Base-by-base conservation (phyloP, 495 filamentous ascomycete species). In the Aspergillus nanangensis region DNA sequence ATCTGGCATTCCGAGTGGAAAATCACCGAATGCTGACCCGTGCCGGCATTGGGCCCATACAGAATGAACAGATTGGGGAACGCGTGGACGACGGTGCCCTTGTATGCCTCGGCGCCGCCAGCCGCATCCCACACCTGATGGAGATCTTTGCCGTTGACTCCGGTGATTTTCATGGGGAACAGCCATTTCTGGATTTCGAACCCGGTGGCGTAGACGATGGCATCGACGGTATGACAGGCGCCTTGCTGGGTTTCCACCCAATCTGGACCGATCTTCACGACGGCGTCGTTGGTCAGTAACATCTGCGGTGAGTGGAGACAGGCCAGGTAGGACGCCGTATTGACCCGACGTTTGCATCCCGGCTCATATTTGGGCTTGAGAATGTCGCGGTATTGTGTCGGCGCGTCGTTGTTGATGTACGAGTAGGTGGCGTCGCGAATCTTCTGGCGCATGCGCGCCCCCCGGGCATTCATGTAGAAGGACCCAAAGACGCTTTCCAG, bases 51-150 rank as follows among this genome's bases (percentile, higher is more conserved):
- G 0, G 80, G 80, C 0, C 80, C 80, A 51, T 78, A 75, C 2
- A 81, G 64, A 5, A 79, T 69, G 60, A 81, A 82, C 52, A 81
- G 72, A 46, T 82, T 83, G 0, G 80, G 80, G 45, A 82, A 83
- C 0, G 65, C 72, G 41, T 75, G 66, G 45, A 83, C 65, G n/a
- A 76, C 72, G 18, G 68, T 75, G 5, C 77, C 77, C 48, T 75
- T 72, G 52, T 83, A 83, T 10, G 77, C 73, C 44, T 76, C 74
- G 0, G 78, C 53, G 4, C 75, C 74, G 1, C 80, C 80, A 8
- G 69, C 51, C 36, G 64, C 60, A 2, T 74, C 63, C 67, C 74
- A 80, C 1, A 67, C 63, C 22, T 74, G 56, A 27, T 71, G 58
- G 13, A 82, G 55, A 19, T 66, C 60, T 25, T 60, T 60, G n/a